Conservation (phyloP, 768 basidiomycete species). For the Tremella fuciformis region DNA sequence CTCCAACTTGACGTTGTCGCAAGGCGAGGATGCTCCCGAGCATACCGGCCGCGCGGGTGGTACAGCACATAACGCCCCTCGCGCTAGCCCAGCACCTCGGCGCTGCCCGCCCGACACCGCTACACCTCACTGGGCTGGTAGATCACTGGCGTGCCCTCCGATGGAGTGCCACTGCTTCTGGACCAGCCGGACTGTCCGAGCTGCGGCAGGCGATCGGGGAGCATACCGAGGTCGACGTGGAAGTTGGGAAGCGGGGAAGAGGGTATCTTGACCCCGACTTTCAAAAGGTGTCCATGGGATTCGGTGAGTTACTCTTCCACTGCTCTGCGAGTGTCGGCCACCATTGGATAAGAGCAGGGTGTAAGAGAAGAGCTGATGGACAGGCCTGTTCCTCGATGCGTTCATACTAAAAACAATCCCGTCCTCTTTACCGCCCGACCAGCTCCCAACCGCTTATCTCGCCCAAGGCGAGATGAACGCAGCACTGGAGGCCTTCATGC, state of each 20-base stretch:
- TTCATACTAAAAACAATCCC: constrained; percentile 44
- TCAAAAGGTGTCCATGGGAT: constrained; percentile 39
- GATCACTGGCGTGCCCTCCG: constrained; percentile 27
- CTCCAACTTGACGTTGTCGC: too few relatives aligned
- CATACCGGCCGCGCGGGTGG: not conserved
- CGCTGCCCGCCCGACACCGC: constrained; percentile 15
- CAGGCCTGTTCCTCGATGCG: constrained; percentile 47
- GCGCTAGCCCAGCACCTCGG: constrained; percentile 16
- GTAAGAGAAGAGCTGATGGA: not conserved
- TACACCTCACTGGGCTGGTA: constrained; percentile 29
- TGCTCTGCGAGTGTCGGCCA: not conserved
- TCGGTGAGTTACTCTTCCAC: constrained; percentile 28
- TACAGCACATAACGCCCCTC: constrained; percentile 6
- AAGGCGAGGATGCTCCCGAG: too few relatives aligned
- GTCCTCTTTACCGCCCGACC: constrained; percentile 13
- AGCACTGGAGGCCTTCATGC: constrained; percentile 20
- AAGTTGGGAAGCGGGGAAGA: constrained; percentile 36
- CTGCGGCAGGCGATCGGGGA: constrained; percentile 25
- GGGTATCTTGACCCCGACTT: constrained; percentile 45
- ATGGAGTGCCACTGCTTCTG: constrained; percentile 20
- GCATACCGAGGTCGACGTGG: constrained; percentile 40
- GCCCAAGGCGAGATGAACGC: constrained; percentile 47
- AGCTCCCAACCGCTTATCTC: constrained; percentile 40
- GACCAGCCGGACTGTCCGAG: constrained; percentile 13
- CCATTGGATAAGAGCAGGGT: not conserved